These are phyloP conservation scores for Evernia prunastri DNA, from an alignment of 495 filamentous ascomycete species.

Conservation along the genomic window DNA sequence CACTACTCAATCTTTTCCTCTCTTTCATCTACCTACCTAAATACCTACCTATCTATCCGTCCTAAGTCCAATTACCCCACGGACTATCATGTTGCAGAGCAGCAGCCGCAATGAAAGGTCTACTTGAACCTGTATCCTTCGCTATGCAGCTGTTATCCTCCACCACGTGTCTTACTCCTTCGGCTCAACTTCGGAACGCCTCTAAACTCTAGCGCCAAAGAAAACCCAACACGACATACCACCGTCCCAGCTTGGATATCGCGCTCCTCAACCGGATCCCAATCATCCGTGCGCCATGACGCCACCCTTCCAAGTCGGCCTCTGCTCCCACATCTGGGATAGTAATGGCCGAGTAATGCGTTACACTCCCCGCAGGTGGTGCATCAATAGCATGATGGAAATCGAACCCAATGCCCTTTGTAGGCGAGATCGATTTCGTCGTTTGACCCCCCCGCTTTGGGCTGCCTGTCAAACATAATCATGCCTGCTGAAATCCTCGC, in stretches of 20 bases:
- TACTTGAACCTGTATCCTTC: too few relatives aligned
- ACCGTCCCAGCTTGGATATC: too few relatives aligned
- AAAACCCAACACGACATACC: too few relatives aligned
- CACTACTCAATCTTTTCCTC: too few relatives aligned
- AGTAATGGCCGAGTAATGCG: neutral
- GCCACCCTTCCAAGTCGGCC: neutral
- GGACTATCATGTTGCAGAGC: too few relatives aligned
- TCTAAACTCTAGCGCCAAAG: neutral
- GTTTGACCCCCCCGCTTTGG: neutral
- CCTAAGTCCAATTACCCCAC: too few relatives aligned
- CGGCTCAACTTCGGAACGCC: too few relatives aligned
- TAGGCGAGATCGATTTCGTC: neutral
- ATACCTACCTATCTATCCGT: too few relatives aligned
- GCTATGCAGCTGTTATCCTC: too few relatives aligned
- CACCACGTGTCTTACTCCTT: neutral
- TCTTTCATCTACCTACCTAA: too few relatives aligned
- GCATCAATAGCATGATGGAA: neutral
- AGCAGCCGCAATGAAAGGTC: too few relatives aligned
- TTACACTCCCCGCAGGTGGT: neutral
- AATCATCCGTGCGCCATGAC: neutral
- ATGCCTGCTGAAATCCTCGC: neutral
- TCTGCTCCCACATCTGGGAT: neutral
- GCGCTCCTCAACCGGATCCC: neutral
- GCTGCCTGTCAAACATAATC: neutral
- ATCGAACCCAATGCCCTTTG: neutral